Base-by-base conservation (phyloP, 352 stramenopile species). In the Phytophthora litchii region DNA sequence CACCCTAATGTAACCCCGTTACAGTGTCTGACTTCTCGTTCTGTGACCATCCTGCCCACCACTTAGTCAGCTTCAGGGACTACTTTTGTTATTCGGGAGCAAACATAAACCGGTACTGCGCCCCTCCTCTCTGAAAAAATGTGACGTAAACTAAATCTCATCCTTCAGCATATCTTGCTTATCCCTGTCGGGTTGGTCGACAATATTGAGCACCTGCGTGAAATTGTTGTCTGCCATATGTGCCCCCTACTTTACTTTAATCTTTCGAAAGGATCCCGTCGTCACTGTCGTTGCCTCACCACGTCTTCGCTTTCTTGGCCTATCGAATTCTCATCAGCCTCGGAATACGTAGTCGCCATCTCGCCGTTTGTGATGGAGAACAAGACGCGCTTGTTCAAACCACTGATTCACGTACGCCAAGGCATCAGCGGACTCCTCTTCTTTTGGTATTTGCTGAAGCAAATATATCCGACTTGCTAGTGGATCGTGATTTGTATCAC, bases 31-130 rank as follows among this genome's bases (percentile, higher is more conserved):
- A 5, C n/a, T 54, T 54, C 13, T 44, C 47, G n/a, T 20, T 54
- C 17, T 32, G 47, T n/a, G 35, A 20, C 48, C 48, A 55, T 8
- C 48, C 31, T n/a, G 32, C 46, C 19, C 48, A 55, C 48, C 49
- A 68, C 47, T 72, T 67, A 0, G 67, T 47, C 0, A 62, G 48
- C 14, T 69, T 73, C 9, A 73, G 29, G n/a, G 52, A 53, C 50
- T 54, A 69, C 1, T 54, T 4, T 1, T 42, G 3, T 4, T 54
- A 23, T 11, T 53, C 35, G 3, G 48, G 50, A 12, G 49, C 64
- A 53, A 68, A 69, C 49, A 73, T 73, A 14, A 69, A 73, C 2
- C 41, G 19, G 21, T 69, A 65, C 21, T 69, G 58, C 2, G 59
- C 58, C 2, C 44, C 47, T 12, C 64, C 51, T 27, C 52, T 17